Base-by-base conservation (phyloP, 75 land plant species). In the Pinus taeda region DNA sequence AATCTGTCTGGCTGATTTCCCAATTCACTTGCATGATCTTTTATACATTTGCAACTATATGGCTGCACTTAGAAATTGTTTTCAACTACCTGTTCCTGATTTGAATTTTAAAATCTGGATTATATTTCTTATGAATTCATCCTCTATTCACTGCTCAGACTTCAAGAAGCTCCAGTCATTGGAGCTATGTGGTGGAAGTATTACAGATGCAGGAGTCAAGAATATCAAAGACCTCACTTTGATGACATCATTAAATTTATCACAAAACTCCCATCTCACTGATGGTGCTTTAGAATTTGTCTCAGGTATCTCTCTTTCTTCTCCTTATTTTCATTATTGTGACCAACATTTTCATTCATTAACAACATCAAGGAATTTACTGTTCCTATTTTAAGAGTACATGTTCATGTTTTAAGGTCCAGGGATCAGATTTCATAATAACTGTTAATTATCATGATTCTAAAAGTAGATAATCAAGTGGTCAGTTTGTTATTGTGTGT, bases 181-280 rank as follows among this genome's bases (percentile, higher is more conserved):
- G 71, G 98, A 97, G 85, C 78, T 97, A n/a, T 97, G 99, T 79
- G 96, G 99, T 42, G 99, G 99, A 58, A 89, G 87, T 37, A 86
- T 97, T 74, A 91, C 99, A 30, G 99, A 97, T 90, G 84, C 85
- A 71, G 99, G 99, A 66, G 98, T 97, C 77, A 90, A 85, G 84
- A 93, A 93, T 69, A 87, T 97, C 24, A 97, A 87, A 76, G 94
- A 90, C 45, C 96, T 97, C 11, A 84, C 91, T 11, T 86, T 87
- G 37, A 55, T 97, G 80, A 93, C 89, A 0, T 86, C 85, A 30
- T 81, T 97, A 15, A 97, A 97, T 79, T 81, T 97, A 15, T 97
- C 99, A 12, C 99, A 97, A 73, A 97, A 97, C 79, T 42, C 78
- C 78, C 80, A 81, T 69, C 84, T 97, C 80, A 93, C 96, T 7